phyloP scores from a whole-genome alignment of 1,284 basidiomycete species.

The Farysia itapuensis region DNA sequence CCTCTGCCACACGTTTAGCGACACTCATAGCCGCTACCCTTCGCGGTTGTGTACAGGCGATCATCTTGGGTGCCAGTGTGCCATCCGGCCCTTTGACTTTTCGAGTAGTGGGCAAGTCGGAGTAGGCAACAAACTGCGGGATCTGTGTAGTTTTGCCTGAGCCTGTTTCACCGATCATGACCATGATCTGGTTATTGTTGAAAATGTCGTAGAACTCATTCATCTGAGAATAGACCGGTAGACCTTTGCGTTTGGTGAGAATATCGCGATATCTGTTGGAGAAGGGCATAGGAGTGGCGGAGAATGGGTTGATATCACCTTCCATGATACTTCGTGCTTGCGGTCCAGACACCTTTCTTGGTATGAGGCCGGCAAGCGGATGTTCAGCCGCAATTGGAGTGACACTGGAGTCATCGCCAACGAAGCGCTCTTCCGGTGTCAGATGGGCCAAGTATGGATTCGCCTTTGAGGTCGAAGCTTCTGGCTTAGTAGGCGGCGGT shows the following conservation, averaged over 20 bases:
- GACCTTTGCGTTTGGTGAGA: conserved; percentile 76
- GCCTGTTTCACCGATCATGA: conserved; percentile 97
- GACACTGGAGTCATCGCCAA: conserved; percentile 13
- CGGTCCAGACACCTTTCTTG: conserved; percentile 72
- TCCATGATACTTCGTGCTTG: conserved; percentile 77
- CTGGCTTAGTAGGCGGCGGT: conserved; percentile 6
- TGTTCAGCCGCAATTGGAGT: conserved; percentile 6
- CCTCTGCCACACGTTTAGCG: conserved; percentile 95
- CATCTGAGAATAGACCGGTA: conserved; percentile 93
- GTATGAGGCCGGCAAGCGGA: conserved; percentile 76
- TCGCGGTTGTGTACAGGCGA: conserved; percentile 95
- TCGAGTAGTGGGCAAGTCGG: conserved; percentile 77
- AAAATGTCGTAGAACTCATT: conserved; percentile 86
- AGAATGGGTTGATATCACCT: conserved; percentile 82
- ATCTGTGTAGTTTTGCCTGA: conserved; percentile 99
- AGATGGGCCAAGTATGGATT: conserved; percentile 54
- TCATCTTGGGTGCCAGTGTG: conserved; percentile 74
- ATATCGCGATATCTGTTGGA: conserved; percentile 83
- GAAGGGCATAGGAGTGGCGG: conserved; percentile 66
- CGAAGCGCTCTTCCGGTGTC: conserved; percentile 10
- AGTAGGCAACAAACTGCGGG: conserved; percentile 92
- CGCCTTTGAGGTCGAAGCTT: conserved; percentile 17
- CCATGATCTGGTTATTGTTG: conserved; percentile 80
- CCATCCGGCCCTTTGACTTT: conserved; percentile 49
- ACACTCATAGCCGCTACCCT: conserved; percentile 98